Percentiles rank a stretch among this genome's conserved stretches.
These are phyloP conservation scores for Phoma sp. DNA, from an alignment of 2,329 filamentous ascomycete species.

Conservation along the genomic window DNA sequence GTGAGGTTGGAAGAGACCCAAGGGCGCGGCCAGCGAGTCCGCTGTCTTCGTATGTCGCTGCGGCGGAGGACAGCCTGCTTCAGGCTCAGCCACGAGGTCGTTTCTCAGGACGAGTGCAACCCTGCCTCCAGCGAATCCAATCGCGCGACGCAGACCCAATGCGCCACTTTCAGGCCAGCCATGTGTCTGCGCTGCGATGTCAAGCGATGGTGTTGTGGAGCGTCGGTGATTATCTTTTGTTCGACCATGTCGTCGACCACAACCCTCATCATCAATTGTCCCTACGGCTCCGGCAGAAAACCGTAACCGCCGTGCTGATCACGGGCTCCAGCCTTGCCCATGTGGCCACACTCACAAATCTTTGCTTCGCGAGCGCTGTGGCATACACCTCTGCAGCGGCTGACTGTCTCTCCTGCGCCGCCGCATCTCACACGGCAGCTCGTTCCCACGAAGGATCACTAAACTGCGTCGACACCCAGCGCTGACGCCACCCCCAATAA, in stretches of 20 bases:
- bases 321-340: slow-evolving; percentile 11
- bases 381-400: not conserved
- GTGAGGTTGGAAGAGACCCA: slow-evolving; percentile 12
- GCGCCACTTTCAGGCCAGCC: slow-evolving; percentile 14
- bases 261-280: slow-evolving; percentile 9
- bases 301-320: not conserved
- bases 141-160: slow-evolving; percentile 2
- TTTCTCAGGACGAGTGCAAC: slow-evolving; percentile 11
- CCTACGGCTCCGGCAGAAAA: not conserved
- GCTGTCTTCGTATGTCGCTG: slow-evolving; percentile 21
- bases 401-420: slow-evolving; percentile 9
- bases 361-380: not conserved
- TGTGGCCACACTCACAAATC: not conserved
- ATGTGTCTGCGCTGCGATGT: not conserved
- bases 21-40: slow-evolving; percentile 9
- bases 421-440: slow-evolving; percentile 8
- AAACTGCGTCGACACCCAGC: not conserved
- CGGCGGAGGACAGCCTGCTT: slow-evolving; percentile 19
- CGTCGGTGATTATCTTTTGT: slow-evolving; percentile 16
- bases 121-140: slow-evolving; percentile 11
- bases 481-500: slow-evolving; percentile 10
- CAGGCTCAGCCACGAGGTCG: slow-evolving; percentile 16
- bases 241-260: not conserved
- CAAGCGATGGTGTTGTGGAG: slow-evolving; percentile 8
- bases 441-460: slow-evolving; percentile 2